A percentile compares a stretch with the other conserved stretches of the same genome.
Conservation (phyloP, 2,329 filamentous ascomycete genomes). For the Diaporthe citri region DNA sequence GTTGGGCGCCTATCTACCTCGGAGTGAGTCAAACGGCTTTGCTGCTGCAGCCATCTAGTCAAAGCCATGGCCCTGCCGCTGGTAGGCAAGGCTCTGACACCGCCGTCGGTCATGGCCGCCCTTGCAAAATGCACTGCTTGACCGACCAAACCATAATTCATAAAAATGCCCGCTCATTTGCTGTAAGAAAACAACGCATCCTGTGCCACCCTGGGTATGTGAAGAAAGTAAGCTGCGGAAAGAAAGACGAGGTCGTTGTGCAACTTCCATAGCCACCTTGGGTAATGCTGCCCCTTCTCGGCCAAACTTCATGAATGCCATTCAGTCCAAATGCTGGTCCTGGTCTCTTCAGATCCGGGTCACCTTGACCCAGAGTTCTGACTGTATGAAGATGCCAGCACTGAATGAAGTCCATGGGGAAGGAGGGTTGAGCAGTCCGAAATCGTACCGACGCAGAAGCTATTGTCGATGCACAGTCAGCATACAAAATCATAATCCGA, state of each 20-base stretch:
- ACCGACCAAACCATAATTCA: not conserved
- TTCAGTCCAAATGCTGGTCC: not conserved
- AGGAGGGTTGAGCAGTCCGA: constrained; percentile 44
- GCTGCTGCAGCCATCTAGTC: not conserved
- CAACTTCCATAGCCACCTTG: constrained; percentile 13
- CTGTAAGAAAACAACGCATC: not conserved
- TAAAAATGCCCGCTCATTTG: constrained; percentile 21
- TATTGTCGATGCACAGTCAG: constrained; percentile 27
- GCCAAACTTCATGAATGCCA: not conserved
- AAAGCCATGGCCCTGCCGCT: not conserved
- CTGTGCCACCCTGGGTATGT: constrained; percentile 29
- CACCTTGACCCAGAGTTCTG: constrained; percentile 46
- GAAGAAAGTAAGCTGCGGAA: not conserved
- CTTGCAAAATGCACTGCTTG: not conserved
- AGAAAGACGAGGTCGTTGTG: not conserved
- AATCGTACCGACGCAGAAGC: constrained; percentile 45
- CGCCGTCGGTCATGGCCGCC: not conserved
- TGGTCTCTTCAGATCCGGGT: constrained; percentile 40
- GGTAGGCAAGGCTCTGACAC: not conserved
- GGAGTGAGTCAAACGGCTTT: not conserved
- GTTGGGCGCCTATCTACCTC: not conserved
- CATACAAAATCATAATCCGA: not conserved
- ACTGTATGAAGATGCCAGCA: constrained; percentile 48
- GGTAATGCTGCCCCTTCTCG: not conserved
- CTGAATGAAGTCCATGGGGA: constrained; percentile 45